Percentiles rank a stretch among this genome's conserved stretches.
phyloP scores from a whole-genome alignment of 2,329 filamentous ascomycete genomes.

The Gnomoniopsis smithogilvyi region DNA sequence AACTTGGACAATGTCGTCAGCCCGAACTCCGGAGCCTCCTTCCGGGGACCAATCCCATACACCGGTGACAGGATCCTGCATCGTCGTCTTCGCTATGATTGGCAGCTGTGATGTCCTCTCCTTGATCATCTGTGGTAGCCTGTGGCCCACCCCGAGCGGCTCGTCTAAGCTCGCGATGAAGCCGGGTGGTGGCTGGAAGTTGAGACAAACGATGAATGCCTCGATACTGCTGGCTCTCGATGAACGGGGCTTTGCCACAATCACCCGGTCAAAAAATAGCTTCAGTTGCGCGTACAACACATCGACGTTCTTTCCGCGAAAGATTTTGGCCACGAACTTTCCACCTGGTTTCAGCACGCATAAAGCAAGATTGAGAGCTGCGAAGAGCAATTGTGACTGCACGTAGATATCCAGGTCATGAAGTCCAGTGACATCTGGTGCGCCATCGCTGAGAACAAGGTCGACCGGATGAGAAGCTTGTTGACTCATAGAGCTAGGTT shows the following conservation, averaged over 20 bases:
- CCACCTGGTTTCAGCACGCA: slow-evolving; percentile 91
- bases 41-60: slow-evolving; percentile 37
- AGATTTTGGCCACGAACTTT: slow-evolving; percentile 98
- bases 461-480: slow-evolving; percentile 78
- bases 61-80: slow-evolving; percentile 44
- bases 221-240: slow-evolving; percentile 96
- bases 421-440: slow-evolving; percentile 92
- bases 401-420: slow-evolving; percentile 99
- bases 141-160: slow-evolving; percentile 64
- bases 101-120: slow-evolving; percentile 38
- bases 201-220: slow-evolving; percentile 92
- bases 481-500: slow-evolving; percentile 40
- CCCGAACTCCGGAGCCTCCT: background rate
- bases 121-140: slow-evolving; percentile 48
- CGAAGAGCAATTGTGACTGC: slow-evolving; percentile 91
- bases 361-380: slow-evolving; percentile 87
- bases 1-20: slow-evolving; percentile 42
- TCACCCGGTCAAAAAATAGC: slow-evolving; percentile 81
- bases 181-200: slow-evolving; percentile 75
- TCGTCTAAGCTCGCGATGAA: slow-evolving; percentile 74
- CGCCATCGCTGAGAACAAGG: slow-evolving; percentile 90
- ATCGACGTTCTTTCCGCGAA: slow-evolving; percentile 92
- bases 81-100: slow-evolving; percentile 36
- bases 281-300: slow-evolving; percentile 91
- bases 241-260: slow-evolving; percentile 89